phyloP scores from a whole-genome alignment of 2,329 filamentous ascomycete genomes.

The Furcasterigmium sp. region DNA sequence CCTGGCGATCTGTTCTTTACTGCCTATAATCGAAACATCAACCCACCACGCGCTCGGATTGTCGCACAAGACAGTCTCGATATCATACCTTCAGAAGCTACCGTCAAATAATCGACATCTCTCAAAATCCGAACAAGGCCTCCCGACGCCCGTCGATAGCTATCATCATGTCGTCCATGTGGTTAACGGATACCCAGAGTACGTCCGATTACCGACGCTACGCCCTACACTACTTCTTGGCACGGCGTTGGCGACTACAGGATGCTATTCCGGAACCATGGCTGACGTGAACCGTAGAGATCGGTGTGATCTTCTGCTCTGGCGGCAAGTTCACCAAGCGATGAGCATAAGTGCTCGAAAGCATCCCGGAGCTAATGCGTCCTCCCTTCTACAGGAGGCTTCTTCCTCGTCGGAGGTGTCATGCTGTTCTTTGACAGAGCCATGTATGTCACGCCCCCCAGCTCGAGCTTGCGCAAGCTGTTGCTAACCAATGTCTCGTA shows the following conservation, averaged over 20 bases:
- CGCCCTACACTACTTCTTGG: background rate
- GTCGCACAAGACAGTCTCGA: slow-evolving; percentile 2
- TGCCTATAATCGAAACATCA: background rate
- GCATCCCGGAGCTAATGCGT: background rate
- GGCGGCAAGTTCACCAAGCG: slow-evolving; percentile 64
- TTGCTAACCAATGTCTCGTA: slow-evolving; percentile 27
- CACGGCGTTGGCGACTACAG: background rate
- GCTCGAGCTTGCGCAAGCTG: slow-evolving; percentile 1
- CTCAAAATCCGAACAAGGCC: background rate
- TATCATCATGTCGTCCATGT: slow-evolving; percentile 76
- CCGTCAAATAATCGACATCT: too few relatives aligned
- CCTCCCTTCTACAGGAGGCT: slow-evolving; percentile 60
- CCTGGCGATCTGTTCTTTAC: slow-evolving; percentile 14
- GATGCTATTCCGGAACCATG: slow-evolving; percentile 1
- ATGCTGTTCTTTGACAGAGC: slow-evolving; percentile 97
- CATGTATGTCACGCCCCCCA: slow-evolving; percentile 55
- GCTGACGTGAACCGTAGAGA: slow-evolving; percentile 57
- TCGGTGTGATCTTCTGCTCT: slow-evolving; percentile 96
- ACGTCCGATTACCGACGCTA: slow-evolving; percentile 29
- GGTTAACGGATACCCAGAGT: slow-evolving; percentile 96
- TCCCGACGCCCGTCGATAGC: background rate
- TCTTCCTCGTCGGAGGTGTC: slow-evolving; percentile 92
- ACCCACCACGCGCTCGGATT: background rate
- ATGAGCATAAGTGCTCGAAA: slow-evolving; percentile 11
- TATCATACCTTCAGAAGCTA: too few relatives aligned